Conservation (phyloP, 768 basidiomycete species). For the Mycena rosella region DNA sequence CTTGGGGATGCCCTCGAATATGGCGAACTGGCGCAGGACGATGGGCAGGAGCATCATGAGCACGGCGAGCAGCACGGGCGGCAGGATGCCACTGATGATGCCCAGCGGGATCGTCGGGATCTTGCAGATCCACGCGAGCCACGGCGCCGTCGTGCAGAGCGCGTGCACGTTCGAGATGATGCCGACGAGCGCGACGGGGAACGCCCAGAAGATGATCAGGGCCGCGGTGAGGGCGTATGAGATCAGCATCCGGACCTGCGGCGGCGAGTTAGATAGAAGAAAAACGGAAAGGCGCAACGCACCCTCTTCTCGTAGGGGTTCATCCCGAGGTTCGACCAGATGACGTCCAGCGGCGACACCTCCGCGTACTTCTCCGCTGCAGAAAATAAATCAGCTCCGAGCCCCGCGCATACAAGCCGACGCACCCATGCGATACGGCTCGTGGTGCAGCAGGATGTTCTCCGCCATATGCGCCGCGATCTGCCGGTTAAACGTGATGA, state of each 20-base stretch:
- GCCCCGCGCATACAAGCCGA: conserved; percentile 8
- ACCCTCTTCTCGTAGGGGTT: conserved; percentile 90
- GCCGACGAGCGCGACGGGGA: conserved; percentile 92
- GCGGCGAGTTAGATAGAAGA: background rate
- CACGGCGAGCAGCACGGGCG: conserved; percentile 88
- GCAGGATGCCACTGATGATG: conserved; percentile 90
- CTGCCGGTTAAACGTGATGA: conserved; percentile 93
- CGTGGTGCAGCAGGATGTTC: conserved; percentile 81
- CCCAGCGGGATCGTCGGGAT: conserved; percentile 77
- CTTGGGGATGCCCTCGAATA: conserved; percentile 93
- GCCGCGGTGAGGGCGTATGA: conserved; percentile 84
- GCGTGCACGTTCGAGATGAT: conserved; percentile 82
- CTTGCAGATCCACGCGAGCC: conserved; percentile 88
- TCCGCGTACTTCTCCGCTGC: conserved; percentile 76
- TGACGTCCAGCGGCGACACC: conserved; percentile 88
- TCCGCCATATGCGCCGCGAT: conserved; percentile 92
- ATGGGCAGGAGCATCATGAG: conserved; percentile 92
- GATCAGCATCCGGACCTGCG: conserved; percentile 65
- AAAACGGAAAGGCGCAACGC: background rate
- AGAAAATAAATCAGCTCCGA: conserved; percentile 8
- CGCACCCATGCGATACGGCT: conserved; percentile 83
- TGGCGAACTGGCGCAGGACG: conserved; percentile 81
- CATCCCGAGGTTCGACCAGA: conserved; percentile 91
- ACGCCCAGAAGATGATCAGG: conserved; percentile 88
- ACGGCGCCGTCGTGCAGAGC: conserved; percentile 72